phyloP scores from a whole-genome alignment of 2,329 filamentous ascomycete genomes.

The Cytospora schulzeri region DNA sequence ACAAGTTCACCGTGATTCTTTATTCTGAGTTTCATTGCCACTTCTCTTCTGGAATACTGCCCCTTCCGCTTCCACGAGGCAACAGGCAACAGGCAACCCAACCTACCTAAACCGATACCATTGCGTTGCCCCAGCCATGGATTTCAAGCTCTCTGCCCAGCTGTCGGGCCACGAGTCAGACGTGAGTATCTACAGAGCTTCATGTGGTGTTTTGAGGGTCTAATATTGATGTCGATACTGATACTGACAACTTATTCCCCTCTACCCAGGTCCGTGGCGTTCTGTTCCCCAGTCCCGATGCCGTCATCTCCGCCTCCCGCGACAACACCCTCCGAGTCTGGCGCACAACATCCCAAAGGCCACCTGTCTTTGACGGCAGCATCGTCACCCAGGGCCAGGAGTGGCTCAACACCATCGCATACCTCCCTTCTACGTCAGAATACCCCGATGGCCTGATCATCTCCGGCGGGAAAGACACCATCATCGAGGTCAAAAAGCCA shows the following conservation, averaged over 20 bases:
- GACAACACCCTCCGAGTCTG: slow-evolving; percentile 89
- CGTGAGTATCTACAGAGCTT: slow-evolving; percentile 58
- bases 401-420: slow-evolving; percentile 86
- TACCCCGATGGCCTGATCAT: slow-evolving; percentile 80
- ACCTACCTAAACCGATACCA: slow-evolving; percentile 12
- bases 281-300: slow-evolving; percentile 71
- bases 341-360: slow-evolving; percentile 62
- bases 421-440: slow-evolving; percentile 66
- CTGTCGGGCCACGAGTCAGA: slow-evolving; percentile 90
- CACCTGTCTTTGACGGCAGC: slow-evolving; percentile 74
- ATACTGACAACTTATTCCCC: slow-evolving; percentile 8
- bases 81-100: neutral
- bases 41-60: neutral
- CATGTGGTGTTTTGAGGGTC: neutral
- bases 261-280: slow-evolving; percentile 77
- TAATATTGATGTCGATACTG: slow-evolving; percentile 7
- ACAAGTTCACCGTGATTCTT: neutral
- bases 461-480: slow-evolving; percentile 86
- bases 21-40: neutral
- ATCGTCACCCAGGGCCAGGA: slow-evolving; percentile 78
- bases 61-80: neutral
- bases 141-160: slow-evolving; percentile 92
- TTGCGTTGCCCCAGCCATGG: slow-evolving; percentile 35
- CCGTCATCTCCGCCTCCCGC: slow-evolving; percentile 82
- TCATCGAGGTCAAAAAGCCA: slow-evolving; percentile 86